phyloP scores from a whole-genome alignment of 305 asterid species.

The Rubia tinctorum region DNA sequence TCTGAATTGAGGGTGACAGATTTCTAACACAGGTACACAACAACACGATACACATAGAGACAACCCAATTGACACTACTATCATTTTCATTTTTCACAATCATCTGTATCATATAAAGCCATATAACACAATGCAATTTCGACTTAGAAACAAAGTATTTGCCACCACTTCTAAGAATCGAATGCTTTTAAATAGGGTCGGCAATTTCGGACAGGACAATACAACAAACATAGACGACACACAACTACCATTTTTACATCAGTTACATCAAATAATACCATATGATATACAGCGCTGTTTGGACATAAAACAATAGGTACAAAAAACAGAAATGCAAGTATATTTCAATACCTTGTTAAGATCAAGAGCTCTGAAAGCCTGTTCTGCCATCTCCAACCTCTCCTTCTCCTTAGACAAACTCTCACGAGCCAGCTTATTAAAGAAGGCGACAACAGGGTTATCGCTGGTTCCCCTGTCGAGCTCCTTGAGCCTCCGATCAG shows the following conservation, averaged over 20 bases:
- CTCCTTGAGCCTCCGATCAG: conserved; percentile 76
- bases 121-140: background rate
- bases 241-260: background rate
- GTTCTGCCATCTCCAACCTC: conserved; percentile 74
- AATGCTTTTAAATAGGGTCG: conserved; percentile 3
- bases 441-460: conserved; percentile 54
- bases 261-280: background rate
- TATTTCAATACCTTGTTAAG: conserved; percentile 57
- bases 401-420: conserved; percentile 64
- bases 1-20: background rate
- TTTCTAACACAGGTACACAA: background rate
- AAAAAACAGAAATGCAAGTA: background rate
- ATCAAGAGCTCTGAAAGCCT: conserved; percentile 84
- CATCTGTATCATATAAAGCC: background rate
- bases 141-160: background rate
- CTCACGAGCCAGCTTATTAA: conserved; percentile 55
- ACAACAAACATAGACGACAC: background rate
- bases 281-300: background rate
- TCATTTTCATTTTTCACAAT: background rate
- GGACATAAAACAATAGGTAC: background rate
- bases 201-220: background rate
- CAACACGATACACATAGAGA: background rate
- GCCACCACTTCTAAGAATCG: background rate
- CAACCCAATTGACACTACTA: background rate
- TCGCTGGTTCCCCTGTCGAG: conserved; percentile 61